Evolutionary conservation across 345 rosid species (phyloP).

Genomic region (Odontarrhena argentea): DNA sequence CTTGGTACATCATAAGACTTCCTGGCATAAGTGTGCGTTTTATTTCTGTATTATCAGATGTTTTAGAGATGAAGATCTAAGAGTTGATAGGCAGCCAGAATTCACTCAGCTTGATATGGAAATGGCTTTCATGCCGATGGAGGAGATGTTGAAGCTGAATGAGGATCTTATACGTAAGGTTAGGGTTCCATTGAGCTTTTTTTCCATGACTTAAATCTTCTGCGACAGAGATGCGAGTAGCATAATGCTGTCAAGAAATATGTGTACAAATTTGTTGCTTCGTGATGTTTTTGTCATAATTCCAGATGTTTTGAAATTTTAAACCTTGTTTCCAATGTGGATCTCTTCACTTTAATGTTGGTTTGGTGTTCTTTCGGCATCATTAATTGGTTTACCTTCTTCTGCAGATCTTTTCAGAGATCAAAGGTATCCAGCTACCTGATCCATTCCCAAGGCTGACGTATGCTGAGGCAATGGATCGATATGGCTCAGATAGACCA

Average conservation of each 20-base stretch:
- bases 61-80: conserved; percentile 95
- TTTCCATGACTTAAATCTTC: conserved; percentile 1
- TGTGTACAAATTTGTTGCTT: conserved; percentile 8
- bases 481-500: conserved; percentile 93
- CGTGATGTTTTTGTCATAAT: conserved; percentile 18
- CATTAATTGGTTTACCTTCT: conserved; percentile 12
- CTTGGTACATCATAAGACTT: conserved; percentile 23
- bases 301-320: neutral
- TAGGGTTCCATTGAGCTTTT: conserved; percentile 22
- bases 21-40: conserved; percentile 15
- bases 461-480: conserved; percentile 83
- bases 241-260: conserved; percentile 3
- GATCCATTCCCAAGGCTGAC: conserved; percentile 89
- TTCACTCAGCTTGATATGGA: conserved; percentile 99
- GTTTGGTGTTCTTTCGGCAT: conserved; percentile 12
- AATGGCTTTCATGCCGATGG: conserved; percentile 85
- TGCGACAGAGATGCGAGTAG: conserved; percentile 6
- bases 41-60: conserved; percentile 55
- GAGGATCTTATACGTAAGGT: conserved; percentile 94
- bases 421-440: conserved; percentile 77
- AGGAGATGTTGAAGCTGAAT: conserved; percentile 86
- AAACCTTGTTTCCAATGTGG: neutral
- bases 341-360: conserved; percentile 17
- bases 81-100: conserved; percentile 99
- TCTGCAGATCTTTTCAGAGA: conserved; percentile 81